Percentiles rank a stretch among this genome's conserved stretches.
These are phyloP conservation scores for Westerdykella ornata DNA, from an alignment of 2,329 filamentous ascomycete genomes.

Conservation along the genomic window DNA sequence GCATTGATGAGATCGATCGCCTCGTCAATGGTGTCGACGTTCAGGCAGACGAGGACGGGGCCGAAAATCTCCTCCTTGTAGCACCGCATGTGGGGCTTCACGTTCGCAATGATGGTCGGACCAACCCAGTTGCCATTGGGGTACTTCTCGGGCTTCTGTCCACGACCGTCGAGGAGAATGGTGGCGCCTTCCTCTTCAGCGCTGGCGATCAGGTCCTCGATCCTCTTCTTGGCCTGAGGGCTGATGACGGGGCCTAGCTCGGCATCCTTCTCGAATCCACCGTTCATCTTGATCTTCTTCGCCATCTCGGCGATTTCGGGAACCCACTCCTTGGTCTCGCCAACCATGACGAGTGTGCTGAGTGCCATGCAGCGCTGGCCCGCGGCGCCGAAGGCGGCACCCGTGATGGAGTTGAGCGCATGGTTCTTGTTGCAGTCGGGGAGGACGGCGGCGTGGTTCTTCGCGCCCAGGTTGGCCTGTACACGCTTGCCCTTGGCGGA, in stretches of 20 bases:
- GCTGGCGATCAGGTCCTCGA: conserved; percentile 66
- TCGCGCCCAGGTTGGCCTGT: conserved; percentile 79
- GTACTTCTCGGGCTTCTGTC: conserved; percentile 67
- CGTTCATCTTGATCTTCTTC: conserved; percentile 65
- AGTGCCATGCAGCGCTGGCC: conserved; percentile 84
- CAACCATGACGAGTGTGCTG: conserved; percentile 74
- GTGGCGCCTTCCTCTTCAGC: conserved; percentile 76
- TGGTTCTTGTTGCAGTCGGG: conserved; percentile 89
- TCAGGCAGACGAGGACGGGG: conserved; percentile 74
- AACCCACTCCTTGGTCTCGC: conserved; percentile 78
- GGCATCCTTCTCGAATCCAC: conserved; percentile 72
- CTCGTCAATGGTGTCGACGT: conserved; percentile 70
- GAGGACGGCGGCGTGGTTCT: conserved; percentile 80
- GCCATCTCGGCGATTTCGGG: conserved; percentile 70
- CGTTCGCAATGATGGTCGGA: conserved; percentile 75
- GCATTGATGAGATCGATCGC: conserved; percentile 75
- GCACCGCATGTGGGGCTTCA: conserved; percentile 74
- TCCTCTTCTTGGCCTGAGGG: conserved; percentile 69
- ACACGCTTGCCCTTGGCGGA: conserved; percentile 83
- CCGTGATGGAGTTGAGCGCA: conserved; percentile 74
- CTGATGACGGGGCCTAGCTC: conserved; percentile 79
- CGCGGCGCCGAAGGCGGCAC: conserved; percentile 77
- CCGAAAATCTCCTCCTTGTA: conserved; percentile 84
- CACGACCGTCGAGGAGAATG: conserved; percentile 73
- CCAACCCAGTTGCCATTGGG: conserved; percentile 78